These are phyloP conservation scores for Aristolochia contorta DNA, from an alignment of 164 flowering plant species.

Conservation along the genomic window DNA sequence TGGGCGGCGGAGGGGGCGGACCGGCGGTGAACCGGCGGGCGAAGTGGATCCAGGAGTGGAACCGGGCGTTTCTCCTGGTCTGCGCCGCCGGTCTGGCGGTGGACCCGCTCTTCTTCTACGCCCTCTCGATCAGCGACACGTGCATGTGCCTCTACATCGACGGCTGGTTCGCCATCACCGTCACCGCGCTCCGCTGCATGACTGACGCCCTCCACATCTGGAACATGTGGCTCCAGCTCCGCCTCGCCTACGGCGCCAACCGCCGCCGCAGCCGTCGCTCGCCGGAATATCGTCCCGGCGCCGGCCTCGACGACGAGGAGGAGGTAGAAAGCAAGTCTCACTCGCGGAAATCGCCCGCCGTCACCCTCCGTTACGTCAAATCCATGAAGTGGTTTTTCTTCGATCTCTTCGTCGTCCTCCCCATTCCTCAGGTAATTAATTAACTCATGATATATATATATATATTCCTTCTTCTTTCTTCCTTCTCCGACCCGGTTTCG, in stretches of 20 bases:
- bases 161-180: conserved; percentile 89
- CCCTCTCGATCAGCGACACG: conserved; percentile 65
- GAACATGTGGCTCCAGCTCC: conserved; percentile 84
- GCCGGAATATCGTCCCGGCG: too few species aligned
- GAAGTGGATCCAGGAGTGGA: conserved; percentile 84
- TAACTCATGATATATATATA: background rate
- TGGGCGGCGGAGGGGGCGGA: too few species aligned
- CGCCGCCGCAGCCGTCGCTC: conserved; percentile 4
- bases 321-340: background rate
- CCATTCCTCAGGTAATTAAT: conserved; percentile 67
- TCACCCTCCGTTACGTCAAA: conserved; percentile 38
- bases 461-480: background rate
- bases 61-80: conserved; percentile 63
- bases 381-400: conserved; percentile 62
- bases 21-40: conserved; percentile 38
- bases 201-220: conserved; percentile 70
- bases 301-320: too few species aligned
- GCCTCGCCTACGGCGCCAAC: conserved; percentile 26
- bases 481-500: too few species aligned
- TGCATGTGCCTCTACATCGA: conserved; percentile 84
- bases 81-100: conserved; percentile 70
- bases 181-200: conserved; percentile 84
- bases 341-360: conserved; percentile 6
- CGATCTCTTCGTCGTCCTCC: conserved; percentile 81
- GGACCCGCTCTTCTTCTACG: conserved; percentile 91